These are phyloP conservation scores for Nephromyces sp. DNA, from an alignment of 169 alveolate species.

Conservation along the genomic window DNA sequence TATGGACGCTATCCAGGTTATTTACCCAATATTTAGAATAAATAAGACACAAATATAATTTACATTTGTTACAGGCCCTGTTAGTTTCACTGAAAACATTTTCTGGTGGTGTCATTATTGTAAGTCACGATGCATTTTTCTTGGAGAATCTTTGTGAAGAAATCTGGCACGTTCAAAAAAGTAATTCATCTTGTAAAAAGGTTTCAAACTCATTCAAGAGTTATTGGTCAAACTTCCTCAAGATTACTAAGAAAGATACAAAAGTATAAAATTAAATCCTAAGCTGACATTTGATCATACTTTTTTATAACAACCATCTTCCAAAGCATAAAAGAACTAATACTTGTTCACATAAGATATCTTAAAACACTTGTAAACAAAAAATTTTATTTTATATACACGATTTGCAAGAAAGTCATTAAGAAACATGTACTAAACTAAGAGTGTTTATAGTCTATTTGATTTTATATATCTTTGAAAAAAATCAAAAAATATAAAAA, in stretches of 20 bases:
- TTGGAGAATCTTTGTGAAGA: neutral
- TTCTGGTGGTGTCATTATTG: conserved; percentile 88
- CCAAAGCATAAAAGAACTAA: too few species aligned
- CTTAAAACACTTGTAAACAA: too few species aligned
- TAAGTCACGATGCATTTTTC: conserved; percentile 77
- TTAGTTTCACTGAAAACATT: conserved; percentile 82
- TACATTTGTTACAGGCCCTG: conserved; percentile 61
- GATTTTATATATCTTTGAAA: too few species aligned
- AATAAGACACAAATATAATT: neutral
- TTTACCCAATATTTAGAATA: neutral
- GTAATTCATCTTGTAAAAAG: neutral
- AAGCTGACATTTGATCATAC: too few species aligned
- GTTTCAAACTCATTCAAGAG: neutral
- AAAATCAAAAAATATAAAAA: too few species aligned
- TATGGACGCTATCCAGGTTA: conserved; percentile 85
- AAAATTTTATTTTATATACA: too few species aligned
- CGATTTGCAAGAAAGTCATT: too few species aligned
- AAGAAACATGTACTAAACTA: too few species aligned
- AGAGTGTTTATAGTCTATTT: too few species aligned
- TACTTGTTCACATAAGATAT: too few species aligned
- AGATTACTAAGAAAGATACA: neutral
- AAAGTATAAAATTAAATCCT: neutral
- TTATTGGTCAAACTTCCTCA: neutral
- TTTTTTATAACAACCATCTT: too few species aligned
- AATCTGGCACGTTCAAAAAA: neutral